Percentiles rank a stretch among this genome's conserved stretches.
These are phyloP conservation scores for Pontederia crassipes DNA, from an alignment of 176 grass and related monocot genomes.

Conservation along the genomic window DNA sequence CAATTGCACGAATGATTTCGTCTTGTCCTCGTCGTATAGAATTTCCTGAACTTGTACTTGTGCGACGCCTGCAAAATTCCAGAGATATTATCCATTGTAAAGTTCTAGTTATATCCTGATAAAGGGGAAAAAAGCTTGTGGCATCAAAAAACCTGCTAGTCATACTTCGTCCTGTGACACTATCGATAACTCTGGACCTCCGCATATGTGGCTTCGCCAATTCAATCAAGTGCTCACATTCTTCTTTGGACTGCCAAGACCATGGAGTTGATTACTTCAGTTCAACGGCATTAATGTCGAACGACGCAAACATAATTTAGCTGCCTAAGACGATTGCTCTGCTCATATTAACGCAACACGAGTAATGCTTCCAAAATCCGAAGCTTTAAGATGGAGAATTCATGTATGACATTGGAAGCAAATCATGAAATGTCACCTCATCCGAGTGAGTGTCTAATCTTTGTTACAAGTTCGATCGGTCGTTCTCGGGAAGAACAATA, in stretches of 20 bases:
- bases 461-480: too few species aligned
- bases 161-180: slow-evolving; percentile 59
- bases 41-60: slow-evolving; percentile 93
- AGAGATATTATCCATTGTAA: slow-evolving; percentile 9
- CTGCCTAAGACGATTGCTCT: not conserved
- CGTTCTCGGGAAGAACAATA: not conserved
- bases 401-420: too few species aligned
- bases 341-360: too few species aligned
- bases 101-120: slow-evolving; percentile 2
- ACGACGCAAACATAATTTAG: not conserved
- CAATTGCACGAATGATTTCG: slow-evolving; percentile 52
- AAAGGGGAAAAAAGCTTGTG: slow-evolving; percentile 12
- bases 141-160: slow-evolving; percentile 92
- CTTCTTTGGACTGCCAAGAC: slow-evolving; percentile 82
- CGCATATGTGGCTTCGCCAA: slow-evolving; percentile 79
- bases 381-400: too few species aligned
- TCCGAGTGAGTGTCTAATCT: too few species aligned
- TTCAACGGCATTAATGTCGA: not conserved
- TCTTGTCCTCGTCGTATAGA: slow-evolving; percentile 90
- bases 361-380: too few species aligned
- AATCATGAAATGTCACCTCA: too few species aligned
- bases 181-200: slow-evolving; percentile 88
- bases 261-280: not conserved
- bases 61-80: slow-evolving; percentile 49
- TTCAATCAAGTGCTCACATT: slow-evolving; percentile 83